A percentile compares a stretch with the other conserved stretches of the same genome.
phyloP scores from a whole-genome alignment of 2,329 filamentous ascomycete species.

The Xylaria hypoxylon region DNA sequence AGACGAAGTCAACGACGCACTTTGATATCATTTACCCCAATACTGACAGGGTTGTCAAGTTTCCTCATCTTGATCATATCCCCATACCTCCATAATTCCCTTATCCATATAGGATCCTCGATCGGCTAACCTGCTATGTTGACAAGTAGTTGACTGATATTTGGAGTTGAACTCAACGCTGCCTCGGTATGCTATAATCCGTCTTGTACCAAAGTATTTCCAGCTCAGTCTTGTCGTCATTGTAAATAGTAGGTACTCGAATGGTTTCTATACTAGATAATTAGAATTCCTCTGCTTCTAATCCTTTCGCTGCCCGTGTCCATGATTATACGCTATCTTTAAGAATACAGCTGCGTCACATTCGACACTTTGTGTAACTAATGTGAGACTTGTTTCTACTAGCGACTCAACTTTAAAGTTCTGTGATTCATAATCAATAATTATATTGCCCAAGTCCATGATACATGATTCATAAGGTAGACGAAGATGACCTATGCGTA shows the following conservation, averaged over 20 bases:
- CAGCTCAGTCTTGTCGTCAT: background rate
- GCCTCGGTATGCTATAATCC: background rate
- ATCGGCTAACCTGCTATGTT: background rate
- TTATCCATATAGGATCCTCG: slow-evolving; percentile 1
- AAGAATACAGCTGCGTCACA: background rate
- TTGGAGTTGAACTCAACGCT: background rate
- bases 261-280: background rate
- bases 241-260: background rate
- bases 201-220: background rate
- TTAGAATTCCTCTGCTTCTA: background rate
- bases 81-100: slow-evolving; percentile 1
- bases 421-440: background rate
- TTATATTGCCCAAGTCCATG: background rate
- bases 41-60: background rate
- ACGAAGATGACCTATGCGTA: slow-evolving; percentile 30
- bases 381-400: background rate
- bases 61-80: background rate
- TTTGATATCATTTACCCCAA: slow-evolving; percentile 1
- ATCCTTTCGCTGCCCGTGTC: background rate
- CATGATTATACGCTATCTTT: background rate
- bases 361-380: background rate
- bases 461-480: background rate
- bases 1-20: slow-evolving; percentile 8
- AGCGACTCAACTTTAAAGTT: too few species aligned
- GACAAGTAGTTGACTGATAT: background rate